These are phyloP conservation scores for Neofusicoccum sp. DNA, from an alignment of 2,329 filamentous ascomycete species.

Conservation along the genomic window DNA sequence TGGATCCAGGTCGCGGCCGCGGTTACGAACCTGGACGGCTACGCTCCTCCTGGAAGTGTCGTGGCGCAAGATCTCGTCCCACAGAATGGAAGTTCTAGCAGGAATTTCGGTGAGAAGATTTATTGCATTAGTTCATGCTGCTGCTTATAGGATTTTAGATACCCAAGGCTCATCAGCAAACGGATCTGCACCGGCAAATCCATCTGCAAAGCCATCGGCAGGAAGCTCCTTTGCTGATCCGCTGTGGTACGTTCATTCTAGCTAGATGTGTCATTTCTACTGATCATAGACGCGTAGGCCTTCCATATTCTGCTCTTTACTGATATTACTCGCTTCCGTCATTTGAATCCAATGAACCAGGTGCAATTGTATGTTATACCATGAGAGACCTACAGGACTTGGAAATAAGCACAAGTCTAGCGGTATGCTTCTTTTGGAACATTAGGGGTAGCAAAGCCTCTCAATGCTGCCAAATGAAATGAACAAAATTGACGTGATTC, in stretches of 20 bases:
- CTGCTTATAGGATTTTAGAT: not conserved
- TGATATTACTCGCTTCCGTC: too few relatives aligned
- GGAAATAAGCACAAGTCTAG: too few relatives aligned
- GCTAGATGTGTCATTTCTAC: not conserved
- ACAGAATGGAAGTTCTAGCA: not conserved
- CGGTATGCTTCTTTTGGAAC: too few relatives aligned
- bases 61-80: not conserved
- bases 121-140: fast-evolving
- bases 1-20: slow-evolving; percentile 7
- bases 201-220: not conserved
- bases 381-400: too few relatives aligned
- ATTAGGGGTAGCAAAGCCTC: too few relatives aligned
- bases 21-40: not conserved
- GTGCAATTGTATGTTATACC: too few relatives aligned
- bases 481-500: too few relatives aligned
- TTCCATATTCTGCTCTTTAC: too few relatives aligned
- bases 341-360: too few relatives aligned
- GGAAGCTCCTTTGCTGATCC: not conserved
- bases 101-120: slow-evolving; percentile 1
- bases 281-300: too few relatives aligned
- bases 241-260: not conserved
- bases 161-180: not conserved
- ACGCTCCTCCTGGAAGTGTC: not conserved
- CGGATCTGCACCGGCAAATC: not conserved
- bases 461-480: too few relatives aligned